These are phyloP conservation scores for Huntiella bhutanensis DNA, from an alignment of 2,329 filamentous ascomycete genomes.

Conservation along the genomic window DNA sequence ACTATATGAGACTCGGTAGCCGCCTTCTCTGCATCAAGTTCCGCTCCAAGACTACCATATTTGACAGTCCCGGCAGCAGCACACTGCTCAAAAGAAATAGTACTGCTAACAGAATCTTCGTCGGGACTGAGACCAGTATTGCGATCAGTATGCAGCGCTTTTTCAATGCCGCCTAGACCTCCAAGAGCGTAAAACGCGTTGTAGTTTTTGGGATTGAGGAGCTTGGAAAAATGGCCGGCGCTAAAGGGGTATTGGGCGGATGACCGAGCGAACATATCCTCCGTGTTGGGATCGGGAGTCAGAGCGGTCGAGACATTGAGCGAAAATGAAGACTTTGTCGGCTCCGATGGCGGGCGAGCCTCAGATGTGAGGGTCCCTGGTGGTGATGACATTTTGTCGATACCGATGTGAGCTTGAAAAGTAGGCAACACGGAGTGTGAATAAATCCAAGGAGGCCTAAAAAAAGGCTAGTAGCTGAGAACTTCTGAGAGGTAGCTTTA, in stretches of 20 bases:
- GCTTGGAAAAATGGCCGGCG: slow-evolving; percentile 54
- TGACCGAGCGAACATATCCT: slow-evolving; percentile 48
- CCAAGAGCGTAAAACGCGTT: slow-evolving; percentile 58
- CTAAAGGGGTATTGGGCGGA: slow-evolving; percentile 50
- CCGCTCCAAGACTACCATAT: slow-evolving; percentile 4
- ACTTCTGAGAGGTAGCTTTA: too few relatives aligned
- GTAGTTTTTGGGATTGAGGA: slow-evolving; percentile 63
- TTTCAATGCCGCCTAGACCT: slow-evolving; percentile 53
- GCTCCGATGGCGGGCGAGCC: not conserved
- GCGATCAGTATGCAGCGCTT: slow-evolving; percentile 48
- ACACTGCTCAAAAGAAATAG: slow-evolving; percentile 48
- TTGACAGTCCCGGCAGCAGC: slow-evolving; percentile 6
- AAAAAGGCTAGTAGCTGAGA: too few relatives aligned
- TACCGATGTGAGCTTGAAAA: too few relatives aligned
- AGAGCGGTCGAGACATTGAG: slow-evolving; percentile 18
- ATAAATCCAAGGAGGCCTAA: too few relatives aligned
- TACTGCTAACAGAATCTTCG: slow-evolving; percentile 43
- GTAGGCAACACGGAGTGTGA: too few relatives aligned
- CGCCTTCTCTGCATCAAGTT: not conserved
- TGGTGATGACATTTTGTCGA: not conserved
- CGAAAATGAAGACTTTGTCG: not conserved
- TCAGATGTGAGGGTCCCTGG: not conserved
- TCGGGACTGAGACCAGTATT: slow-evolving; percentile 50
- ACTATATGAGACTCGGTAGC: not conserved
- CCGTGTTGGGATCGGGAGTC: slow-evolving; percentile 45